Evolutionary conservation across 768 basidiomycete genomes (phyloP).

Genomic region (Phaeolepiota aurea): DNA sequence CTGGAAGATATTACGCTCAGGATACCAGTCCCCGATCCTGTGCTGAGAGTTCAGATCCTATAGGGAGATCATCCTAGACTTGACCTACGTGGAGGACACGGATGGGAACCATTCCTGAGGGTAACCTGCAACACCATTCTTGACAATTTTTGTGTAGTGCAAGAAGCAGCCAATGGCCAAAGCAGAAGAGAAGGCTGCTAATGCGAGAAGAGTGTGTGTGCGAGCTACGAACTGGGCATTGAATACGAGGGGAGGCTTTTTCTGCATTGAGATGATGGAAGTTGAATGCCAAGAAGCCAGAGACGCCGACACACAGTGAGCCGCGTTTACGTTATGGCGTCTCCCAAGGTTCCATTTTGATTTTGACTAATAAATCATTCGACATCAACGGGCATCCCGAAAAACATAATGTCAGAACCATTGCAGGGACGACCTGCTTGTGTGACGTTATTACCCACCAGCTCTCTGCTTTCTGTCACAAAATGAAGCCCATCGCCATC

Average conservation of each 20-base stretch:
- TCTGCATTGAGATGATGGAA: background rate
- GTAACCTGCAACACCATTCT: conserved; percentile 75
- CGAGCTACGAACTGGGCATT: conserved; percentile 50
- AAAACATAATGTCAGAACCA: no score
- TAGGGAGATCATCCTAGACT: background rate
- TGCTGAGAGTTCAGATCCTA: conserved; percentile 1
- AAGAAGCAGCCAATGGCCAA: conserved; percentile 55
- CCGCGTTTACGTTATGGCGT: background rate
- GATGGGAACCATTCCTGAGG: conserved; percentile 91
- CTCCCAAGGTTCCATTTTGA: background rate
- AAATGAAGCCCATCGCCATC: conserved; percentile 53
- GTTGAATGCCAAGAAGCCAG: background rate
- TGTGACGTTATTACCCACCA: no score
- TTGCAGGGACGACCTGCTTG: no score
- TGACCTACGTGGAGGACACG: conserved; percentile 71
- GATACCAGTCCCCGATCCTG: conserved; percentile 89
- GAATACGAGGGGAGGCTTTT: conserved; percentile 18
- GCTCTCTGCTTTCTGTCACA: no score
- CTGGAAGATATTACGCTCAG: conserved; percentile 79
- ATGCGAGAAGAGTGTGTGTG: conserved; percentile 59
- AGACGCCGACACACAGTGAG: background rate
- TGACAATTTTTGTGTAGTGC: conserved; percentile 82
- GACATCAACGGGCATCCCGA: no score
- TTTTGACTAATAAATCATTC: background rate
- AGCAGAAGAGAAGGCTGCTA: conserved; percentile 56